These are phyloP conservation scores for Mucuna pruriens DNA, from an alignment of 306 rosid genomes.

Conservation along the genomic window DNA sequence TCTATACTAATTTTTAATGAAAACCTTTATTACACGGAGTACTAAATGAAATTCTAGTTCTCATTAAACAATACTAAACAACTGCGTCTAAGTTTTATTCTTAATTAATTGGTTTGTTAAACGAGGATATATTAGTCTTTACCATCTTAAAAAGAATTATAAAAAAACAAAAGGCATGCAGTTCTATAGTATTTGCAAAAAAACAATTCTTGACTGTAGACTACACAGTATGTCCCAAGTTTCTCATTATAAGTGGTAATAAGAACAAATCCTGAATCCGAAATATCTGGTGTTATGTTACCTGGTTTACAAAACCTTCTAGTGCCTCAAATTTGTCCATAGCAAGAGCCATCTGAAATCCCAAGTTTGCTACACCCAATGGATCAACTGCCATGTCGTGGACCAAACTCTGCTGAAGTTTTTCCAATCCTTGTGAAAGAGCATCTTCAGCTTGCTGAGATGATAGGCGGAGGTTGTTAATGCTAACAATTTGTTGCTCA, in stretches of 20 bases:
- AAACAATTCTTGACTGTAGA: background rate
- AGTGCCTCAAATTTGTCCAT: constrained; percentile 70
- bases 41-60: too few relatives aligned
- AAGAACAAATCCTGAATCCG: background rate
- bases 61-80: too few relatives aligned
- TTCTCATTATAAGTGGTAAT: background rate
- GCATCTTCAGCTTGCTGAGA: constrained; percentile 96
- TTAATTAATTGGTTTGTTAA: background rate
- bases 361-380: constrained; percentile 45
- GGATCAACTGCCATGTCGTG: constrained; percentile 57
- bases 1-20: background rate
- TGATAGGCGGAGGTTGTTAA: constrained; percentile 55
- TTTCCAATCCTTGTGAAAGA: constrained; percentile 83
- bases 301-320: constrained; percentile 82
- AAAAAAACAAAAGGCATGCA: background rate
- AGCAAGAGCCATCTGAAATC: constrained; percentile 63
- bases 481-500: constrained; percentile 54
- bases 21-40: too few relatives aligned
- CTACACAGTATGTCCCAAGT: background rate
- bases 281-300: constrained; percentile 35
- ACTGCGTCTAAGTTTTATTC: background rate
- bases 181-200: background rate
- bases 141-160: background rate
- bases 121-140: background rate
- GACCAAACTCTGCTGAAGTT: constrained; percentile 73